Conservation (phyloP, 192 early-diverging fungal genomes). For the Linnemannia zychae region DNA sequence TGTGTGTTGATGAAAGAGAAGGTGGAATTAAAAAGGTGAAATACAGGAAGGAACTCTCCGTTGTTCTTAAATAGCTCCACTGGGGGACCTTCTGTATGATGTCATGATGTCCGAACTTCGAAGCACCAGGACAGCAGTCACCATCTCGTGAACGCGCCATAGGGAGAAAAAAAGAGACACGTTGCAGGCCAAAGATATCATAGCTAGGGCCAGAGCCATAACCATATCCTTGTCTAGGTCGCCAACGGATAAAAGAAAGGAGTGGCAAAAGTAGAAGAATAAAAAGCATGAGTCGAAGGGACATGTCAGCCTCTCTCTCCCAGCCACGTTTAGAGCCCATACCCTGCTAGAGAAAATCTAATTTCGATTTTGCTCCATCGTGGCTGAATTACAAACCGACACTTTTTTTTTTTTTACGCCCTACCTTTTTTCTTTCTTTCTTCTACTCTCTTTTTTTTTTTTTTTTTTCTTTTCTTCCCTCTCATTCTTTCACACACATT, state of each 20-base stretch:
- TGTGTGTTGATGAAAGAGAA: neutral
- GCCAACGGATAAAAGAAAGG: too few relatives aligned
- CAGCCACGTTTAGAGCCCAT: too few relatives aligned
- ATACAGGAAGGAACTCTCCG: neutral
- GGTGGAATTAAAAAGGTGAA: neutral
- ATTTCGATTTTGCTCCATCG: too few relatives aligned
- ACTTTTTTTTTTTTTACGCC: too few relatives aligned
- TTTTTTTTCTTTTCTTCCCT: neutral
- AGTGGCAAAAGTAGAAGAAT: neutral
- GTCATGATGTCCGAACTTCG: neutral
- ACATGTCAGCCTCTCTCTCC: too few relatives aligned
- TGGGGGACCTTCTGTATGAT: neutral
- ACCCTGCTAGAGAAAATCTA: too few relatives aligned
- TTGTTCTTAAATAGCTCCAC: neutral
- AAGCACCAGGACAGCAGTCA: conserved; percentile 3
- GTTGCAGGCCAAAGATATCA: neutral
- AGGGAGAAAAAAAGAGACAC: too few relatives aligned
- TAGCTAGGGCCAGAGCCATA: too few relatives aligned
- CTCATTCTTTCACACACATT: neutral
- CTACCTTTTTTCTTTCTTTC: neutral
- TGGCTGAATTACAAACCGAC: too few relatives aligned
- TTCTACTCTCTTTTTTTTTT: neutral
- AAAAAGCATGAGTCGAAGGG: too few relatives aligned
- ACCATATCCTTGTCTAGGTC: too few relatives aligned
- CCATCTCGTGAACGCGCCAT: too few relatives aligned